A percentile compares a stretch with the other conserved stretches of the same genome.
phyloP scores from a whole-genome alignment of 1,284 basidiomycete genomes.

The Naganishia sp. region DNA sequence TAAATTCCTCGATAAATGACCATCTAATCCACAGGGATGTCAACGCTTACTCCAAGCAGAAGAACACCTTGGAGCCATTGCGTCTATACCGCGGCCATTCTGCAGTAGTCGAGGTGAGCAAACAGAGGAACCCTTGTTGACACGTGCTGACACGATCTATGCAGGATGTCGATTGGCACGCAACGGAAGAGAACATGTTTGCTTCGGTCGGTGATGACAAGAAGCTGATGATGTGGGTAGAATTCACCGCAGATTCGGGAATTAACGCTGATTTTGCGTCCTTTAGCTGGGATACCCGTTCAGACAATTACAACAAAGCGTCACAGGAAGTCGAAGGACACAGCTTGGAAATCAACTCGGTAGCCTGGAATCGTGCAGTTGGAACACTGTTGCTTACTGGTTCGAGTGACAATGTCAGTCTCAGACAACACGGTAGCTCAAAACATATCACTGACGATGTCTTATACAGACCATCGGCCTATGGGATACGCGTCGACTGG shows the following conservation, averaged over 20 bases:
- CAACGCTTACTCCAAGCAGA: constrained; percentile 80
- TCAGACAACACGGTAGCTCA: constrained; percentile 4
- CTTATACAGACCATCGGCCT: constrained; percentile 72
- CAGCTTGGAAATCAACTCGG: constrained; percentile 83
- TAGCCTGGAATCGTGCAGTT: constrained; percentile 82
- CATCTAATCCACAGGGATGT: constrained; percentile 70
- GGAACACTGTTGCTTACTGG: constrained; percentile 89
- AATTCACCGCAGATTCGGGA: not conserved
- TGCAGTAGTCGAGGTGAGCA: constrained; percentile 80
- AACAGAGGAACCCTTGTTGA: not conserved
- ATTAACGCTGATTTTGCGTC: constrained; percentile 23
- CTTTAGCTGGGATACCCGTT: constrained; percentile 89
- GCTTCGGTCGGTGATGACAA: constrained; percentile 97
- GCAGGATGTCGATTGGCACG: constrained; percentile 98
- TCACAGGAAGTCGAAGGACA: constrained; percentile 79
- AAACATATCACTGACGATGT: not conserved
- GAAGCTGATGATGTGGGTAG: constrained; percentile 80
- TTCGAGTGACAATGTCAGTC: constrained; percentile 81
- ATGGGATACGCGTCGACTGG: constrained; percentile 82
- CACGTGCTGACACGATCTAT: constrained; percentile 33
- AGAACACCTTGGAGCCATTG: constrained; percentile 75
- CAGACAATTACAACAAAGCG: constrained; percentile 63
- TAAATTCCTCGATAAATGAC: not conserved
- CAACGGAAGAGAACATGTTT: constrained; percentile 78
- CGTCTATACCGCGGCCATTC: constrained; percentile 83